Base-by-base conservation (phyloP, 176 grass and related monocot genomes). In the Leersia perrieri region DNA sequence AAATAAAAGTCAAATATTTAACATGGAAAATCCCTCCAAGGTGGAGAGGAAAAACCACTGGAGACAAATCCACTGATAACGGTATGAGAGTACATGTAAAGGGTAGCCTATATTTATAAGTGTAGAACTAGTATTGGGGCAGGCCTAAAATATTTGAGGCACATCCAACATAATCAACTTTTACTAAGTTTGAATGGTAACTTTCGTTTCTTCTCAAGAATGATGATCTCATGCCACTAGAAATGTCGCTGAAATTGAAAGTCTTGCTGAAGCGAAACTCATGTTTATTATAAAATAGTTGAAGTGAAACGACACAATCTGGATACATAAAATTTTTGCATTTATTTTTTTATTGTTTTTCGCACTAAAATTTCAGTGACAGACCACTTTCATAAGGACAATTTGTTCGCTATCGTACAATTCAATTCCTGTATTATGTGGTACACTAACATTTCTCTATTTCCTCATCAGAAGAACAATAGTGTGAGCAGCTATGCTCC, bases 401-500 rank as follows among this genome's bases (percentile, higher is more conserved):
- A 40, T 49, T 68, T 84, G 33, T 68, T 73, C 66, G 66, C 68
- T 84, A 62, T 12, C 8, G 60, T 73, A 74, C 61, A 68, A 41
- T 68, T 68, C 35, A 60, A 58, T 66, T 75, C 25, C 62, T 76
- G 72, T 68, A 55, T 66, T 58, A 51, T 41, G 41, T 49, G 10
- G 15, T 51, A 35, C 72, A 25, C 74, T 60, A 39, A 3, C 3
- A 36, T 76, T 38, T 80, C 22, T 57, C 74, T 92, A 95, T 68
- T 99, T 99, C 16, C 80, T 63, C 85, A 91, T 91, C 26, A 98
- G 90, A 55, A 98, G 90, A 81, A 98, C 79, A 60, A 99, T 93
- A 7, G 96, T 99, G 67, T 99, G 96, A 26, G 96, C 96, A 72
- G 96, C 96, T 60, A 99, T 95, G 75, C 96, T 99, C 80, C 90